phyloP scores from a whole-genome alignment of 169 alveolate species.

The Plasmodium vivax region DNA sequence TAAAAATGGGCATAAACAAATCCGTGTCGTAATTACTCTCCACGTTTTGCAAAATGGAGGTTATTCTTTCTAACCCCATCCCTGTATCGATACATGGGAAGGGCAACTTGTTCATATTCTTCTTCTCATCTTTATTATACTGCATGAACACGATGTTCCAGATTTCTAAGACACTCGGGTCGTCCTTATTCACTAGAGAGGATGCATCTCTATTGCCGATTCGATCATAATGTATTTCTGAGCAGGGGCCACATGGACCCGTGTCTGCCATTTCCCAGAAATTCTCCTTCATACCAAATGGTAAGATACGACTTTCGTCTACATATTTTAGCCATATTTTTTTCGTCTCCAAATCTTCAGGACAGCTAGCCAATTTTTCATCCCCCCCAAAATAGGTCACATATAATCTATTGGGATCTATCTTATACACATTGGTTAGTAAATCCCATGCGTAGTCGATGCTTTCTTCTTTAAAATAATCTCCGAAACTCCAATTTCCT shows the following conservation, averaged over 20 bases:
- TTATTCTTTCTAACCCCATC: slow-evolving; percentile 95
- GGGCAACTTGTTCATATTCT: slow-evolving; percentile 90
- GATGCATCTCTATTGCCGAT: slow-evolving; percentile 93
- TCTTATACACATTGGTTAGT: slow-evolving; percentile 90
- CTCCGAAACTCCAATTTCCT: slow-evolving; percentile 97
- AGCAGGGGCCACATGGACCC: slow-evolving; percentile 97
- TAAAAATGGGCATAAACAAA: slow-evolving; percentile 88
- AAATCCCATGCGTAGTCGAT: slow-evolving; percentile 94
- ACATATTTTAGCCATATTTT: slow-evolving; percentile 90
- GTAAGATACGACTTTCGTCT: slow-evolving; percentile 85
- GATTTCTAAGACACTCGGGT: slow-evolving; percentile 94
- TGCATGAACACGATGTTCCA: slow-evolving; percentile 97
- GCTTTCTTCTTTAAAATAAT: slow-evolving; percentile 94
- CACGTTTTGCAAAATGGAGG: slow-evolving; percentile 88
- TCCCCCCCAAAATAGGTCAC: slow-evolving; percentile 96
- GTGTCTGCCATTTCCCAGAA: slow-evolving; percentile 98
- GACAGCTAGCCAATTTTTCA: slow-evolving; percentile 89
- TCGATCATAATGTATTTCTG: slow-evolving; percentile 95
- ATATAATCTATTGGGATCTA: slow-evolving; percentile 88
- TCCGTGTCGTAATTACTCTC: slow-evolving; percentile 95
- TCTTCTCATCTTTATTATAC: slow-evolving; percentile 90
- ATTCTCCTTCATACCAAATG: slow-evolving; percentile 93
- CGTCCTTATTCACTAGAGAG: slow-evolving; percentile 92
- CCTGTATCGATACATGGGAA: slow-evolving; percentile 95
- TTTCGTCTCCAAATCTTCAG: slow-evolving; percentile 91